Percentiles rank a stretch among this genome's conserved stretches.
Conservation (phyloP, 306 rosid species). For the Vicia villosa region DNA sequence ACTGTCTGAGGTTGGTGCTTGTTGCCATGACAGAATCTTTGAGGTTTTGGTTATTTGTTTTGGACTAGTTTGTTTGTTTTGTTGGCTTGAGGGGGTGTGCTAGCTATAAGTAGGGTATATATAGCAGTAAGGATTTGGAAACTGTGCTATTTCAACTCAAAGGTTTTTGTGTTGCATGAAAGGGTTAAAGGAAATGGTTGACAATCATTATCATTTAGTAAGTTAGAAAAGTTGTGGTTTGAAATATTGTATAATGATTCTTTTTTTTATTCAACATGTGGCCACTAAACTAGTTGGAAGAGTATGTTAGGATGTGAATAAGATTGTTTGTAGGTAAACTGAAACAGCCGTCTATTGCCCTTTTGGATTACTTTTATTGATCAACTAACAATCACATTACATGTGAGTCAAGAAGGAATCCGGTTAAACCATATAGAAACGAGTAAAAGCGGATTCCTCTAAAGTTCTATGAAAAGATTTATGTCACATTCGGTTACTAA, state of each 20-base stretch:
- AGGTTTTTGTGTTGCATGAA: not conserved
- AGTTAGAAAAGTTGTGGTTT: too few relatives aligned
- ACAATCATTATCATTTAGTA: not conserved
- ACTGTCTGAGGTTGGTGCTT: not conserved
- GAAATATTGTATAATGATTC: too few relatives aligned
- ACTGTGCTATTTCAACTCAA: not conserved
- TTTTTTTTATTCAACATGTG: not conserved
- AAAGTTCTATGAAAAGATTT: too few relatives aligned
- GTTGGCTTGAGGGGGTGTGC: not conserved
- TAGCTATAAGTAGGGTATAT: not conserved
- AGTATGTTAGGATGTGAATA: not conserved
- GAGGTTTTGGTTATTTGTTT: too few relatives aligned
- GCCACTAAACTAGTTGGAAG: not conserved
- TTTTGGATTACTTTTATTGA: not conserved
- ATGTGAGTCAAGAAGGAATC: too few relatives aligned
- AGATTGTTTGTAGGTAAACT: not conserved
- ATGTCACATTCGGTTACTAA: too few relatives aligned
- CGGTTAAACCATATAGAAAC: too few relatives aligned
- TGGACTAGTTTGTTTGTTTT: too few relatives aligned
- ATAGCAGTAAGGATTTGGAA: not conserved
- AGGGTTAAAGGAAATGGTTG: not conserved
- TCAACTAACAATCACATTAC: too few relatives aligned
- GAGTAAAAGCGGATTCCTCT: too few relatives aligned
- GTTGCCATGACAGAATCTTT: conserved; percentile 26
- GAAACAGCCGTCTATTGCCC: not conserved